Evolutionary conservation across 1,284 basidiomycete species (phyloP).

Genomic region (Cryptococcus amylolentus): DNA sequence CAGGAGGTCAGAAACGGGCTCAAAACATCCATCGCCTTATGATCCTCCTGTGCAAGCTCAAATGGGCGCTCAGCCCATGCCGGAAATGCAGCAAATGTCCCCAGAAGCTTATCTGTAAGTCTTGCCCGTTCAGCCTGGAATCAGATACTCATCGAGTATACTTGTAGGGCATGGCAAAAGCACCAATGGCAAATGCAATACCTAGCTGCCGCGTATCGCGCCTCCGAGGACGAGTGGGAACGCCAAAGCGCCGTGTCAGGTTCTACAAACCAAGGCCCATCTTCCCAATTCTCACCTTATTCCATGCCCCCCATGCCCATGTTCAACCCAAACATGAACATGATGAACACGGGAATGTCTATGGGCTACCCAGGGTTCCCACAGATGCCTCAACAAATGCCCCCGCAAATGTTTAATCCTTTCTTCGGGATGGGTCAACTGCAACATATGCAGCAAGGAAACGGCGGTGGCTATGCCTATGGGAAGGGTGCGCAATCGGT

Average conservation of each 20-base stretch:
- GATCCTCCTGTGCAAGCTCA: not conserved
- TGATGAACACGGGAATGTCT: slow-evolving; percentile 8
- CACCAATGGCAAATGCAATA: slow-evolving; percentile 43
- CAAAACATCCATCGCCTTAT: not conserved
- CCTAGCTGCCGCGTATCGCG: slow-evolving; percentile 39
- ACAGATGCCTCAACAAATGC: not conserved
- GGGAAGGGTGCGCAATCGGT: slow-evolving; percentile 34
- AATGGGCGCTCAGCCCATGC: not conserved
- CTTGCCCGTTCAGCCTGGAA: not conserved
- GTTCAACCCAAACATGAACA: slow-evolving; percentile 4
- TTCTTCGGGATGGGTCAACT: not conserved
- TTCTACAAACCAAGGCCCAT: slow-evolving; percentile 1
- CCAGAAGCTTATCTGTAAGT: slow-evolving; percentile 3
- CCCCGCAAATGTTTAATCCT: not conserved
- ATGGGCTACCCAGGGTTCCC: slow-evolving; percentile 3
- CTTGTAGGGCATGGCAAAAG: slow-evolving; percentile 15
- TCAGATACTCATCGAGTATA: not conserved
- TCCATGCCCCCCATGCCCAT: slow-evolving; percentile 10
- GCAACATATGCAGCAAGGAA: slow-evolving; percentile 1
- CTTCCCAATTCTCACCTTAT: not conserved
- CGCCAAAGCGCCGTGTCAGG: slow-evolving; percentile 29
- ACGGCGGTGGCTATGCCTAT: slow-evolving; percentile 34
- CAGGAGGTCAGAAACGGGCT: not conserved
- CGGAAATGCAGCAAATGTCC: slow-evolving; percentile 2
- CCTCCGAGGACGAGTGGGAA: slow-evolving; percentile 47